Evolutionary conservation across 495 filamentous ascomycete genomes (phyloP).

Genomic region (Podospora appendiculata): DNA sequence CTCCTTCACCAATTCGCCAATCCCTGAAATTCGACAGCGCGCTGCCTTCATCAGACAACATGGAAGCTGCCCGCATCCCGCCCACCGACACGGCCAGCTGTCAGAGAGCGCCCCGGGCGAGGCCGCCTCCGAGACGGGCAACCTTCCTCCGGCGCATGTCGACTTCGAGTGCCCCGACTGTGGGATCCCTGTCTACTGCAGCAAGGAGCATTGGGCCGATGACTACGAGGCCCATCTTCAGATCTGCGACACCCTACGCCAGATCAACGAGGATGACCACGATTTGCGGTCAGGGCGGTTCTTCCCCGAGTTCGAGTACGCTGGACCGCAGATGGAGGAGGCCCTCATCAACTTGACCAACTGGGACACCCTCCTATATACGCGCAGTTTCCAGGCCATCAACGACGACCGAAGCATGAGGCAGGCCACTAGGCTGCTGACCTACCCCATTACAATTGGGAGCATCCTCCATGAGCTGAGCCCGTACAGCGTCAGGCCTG

Average conservation of each 20-base stretch:
- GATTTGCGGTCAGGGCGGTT: slow-evolving; percentile 83
- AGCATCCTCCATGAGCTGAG: slow-evolving; percentile 91
- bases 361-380: slow-evolving; percentile 95
- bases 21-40: slow-evolving; percentile 71
- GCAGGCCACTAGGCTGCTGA: slow-evolving; percentile 86
- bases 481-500: slow-evolving; percentile 71
- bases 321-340: slow-evolving; percentile 81
- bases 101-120: slow-evolving; percentile 39
- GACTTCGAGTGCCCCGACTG: slow-evolving; percentile 95
- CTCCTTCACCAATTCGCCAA: slow-evolving; percentile 78
- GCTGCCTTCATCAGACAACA: slow-evolving; percentile 86
- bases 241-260: slow-evolving; percentile 80
- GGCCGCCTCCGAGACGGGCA: slow-evolving; percentile 29
- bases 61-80: slow-evolving; percentile 83
- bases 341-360: slow-evolving; percentile 93
- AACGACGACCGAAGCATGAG: slow-evolving; percentile 79
- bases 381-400: slow-evolving; percentile 79
- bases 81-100: slow-evolving; percentile 55
- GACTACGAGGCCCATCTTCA: slow-evolving; percentile 89
- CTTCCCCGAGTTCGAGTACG: slow-evolving; percentile 92
- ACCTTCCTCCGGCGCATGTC: slow-evolving; percentile 63
- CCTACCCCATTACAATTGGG: slow-evolving; percentile 85
- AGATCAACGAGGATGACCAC: slow-evolving; percentile 98
- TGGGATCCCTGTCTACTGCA: slow-evolving; percentile 88
- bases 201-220: slow-evolving; percentile 85